These are phyloP conservation scores for Exophiala viscosa DNA, from an alignment of 2,329 filamentous ascomycete species.

Conservation along the genomic window DNA sequence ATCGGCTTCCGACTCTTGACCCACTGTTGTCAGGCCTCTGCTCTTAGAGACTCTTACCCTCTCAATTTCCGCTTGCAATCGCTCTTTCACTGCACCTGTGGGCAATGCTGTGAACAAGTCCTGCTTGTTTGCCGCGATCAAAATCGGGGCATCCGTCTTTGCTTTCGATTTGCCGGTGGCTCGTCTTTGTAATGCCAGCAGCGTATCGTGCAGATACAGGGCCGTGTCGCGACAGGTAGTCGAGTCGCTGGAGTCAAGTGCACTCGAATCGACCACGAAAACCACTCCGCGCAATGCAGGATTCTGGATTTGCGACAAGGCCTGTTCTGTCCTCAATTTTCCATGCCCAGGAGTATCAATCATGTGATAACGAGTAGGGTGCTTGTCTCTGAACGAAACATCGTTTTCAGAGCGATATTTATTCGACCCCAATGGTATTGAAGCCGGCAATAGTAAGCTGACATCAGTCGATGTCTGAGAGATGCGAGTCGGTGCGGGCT, in stretches of 20 bases:
- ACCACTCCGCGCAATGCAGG: slow-evolving; percentile 64
- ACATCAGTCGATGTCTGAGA: slow-evolving; percentile 59
- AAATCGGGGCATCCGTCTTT: slow-evolving; percentile 64
- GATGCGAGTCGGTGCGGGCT: slow-evolving; percentile 59
- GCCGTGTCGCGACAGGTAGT: slow-evolving; percentile 65
- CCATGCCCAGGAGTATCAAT: slow-evolving; percentile 89
- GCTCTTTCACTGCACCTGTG: slow-evolving; percentile 66
- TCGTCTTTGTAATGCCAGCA: slow-evolving; percentile 77
- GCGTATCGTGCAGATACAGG: slow-evolving; percentile 80
- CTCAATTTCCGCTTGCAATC: slow-evolving; percentile 75
- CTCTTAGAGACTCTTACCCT: slow-evolving; percentile 72
- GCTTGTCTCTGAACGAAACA: slow-evolving; percentile 56
- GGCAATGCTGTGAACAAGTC: slow-evolving; percentile 93
- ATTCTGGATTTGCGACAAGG: slow-evolving; percentile 48
- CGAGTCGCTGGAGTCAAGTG: slow-evolving; percentile 45
- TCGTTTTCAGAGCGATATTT: slow-evolving; percentile 65
- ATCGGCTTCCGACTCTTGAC: slow-evolving; percentile 43
- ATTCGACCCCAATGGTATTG: slow-evolving; percentile 53
- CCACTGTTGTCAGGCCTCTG: slow-evolving; percentile 60
- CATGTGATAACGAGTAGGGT: slow-evolving; percentile 38
- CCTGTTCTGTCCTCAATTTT: slow-evolving; percentile 74
- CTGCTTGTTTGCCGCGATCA: slow-evolving; percentile 91
- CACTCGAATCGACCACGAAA: slow-evolving; percentile 83
- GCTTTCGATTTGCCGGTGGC: slow-evolving; percentile 36
- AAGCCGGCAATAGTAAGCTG: slow-evolving; percentile 54